A percentile compares a stretch with the other conserved stretches of the same genome.
These are phyloP conservation scores for Pterulicium gracile DNA, from an alignment of 1,284 basidiomycete genomes.

Conservation along the genomic window DNA sequence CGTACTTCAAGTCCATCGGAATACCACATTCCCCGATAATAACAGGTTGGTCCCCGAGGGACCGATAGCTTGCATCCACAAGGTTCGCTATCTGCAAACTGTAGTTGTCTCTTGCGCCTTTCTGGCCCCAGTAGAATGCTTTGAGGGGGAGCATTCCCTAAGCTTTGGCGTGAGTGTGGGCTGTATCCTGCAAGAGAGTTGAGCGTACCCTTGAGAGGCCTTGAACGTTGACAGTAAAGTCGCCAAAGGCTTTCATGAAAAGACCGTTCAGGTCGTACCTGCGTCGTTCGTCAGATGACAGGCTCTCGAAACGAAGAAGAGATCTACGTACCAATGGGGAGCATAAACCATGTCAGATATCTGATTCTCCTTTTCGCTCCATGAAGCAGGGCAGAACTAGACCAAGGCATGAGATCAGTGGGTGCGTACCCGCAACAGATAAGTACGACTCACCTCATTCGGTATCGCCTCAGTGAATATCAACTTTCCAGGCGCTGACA, in stretches of 20 bases:
- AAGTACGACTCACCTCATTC: conserved; percentile 72
- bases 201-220: conserved; percentile 64
- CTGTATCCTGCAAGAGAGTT: conserved; percentile 10
- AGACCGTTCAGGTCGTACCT: conserved; percentile 88
- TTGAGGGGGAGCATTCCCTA: conserved; percentile 79
- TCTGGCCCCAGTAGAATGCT: conserved; percentile 81
- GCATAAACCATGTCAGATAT: conserved; percentile 76
- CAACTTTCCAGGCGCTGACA: conserved; percentile 47
- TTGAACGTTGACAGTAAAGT: conserved; percentile 86
- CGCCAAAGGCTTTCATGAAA: conserved; percentile 73
- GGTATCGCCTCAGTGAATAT: conserved; percentile 80
- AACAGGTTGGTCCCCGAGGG: conserved; percentile 70
- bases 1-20: conserved; percentile 91
- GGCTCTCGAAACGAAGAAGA: neutral
- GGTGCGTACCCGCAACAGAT: neutral
- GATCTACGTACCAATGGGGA: conserved; percentile 71
- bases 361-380: conserved; percentile 47
- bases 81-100: conserved; percentile 74
- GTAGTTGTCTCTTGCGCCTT: conserved; percentile 74
- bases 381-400: conserved; percentile 73
- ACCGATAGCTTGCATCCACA: conserved; percentile 51
- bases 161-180: conserved; percentile 2
- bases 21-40: conserved; percentile 87
- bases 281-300: conserved; percentile 1
- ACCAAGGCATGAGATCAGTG: neutral